Evolutionary conservation across 371 early-diverging fungal genomes (phyloP).

Genomic region (Saksenaea vasiformis): DNA sequence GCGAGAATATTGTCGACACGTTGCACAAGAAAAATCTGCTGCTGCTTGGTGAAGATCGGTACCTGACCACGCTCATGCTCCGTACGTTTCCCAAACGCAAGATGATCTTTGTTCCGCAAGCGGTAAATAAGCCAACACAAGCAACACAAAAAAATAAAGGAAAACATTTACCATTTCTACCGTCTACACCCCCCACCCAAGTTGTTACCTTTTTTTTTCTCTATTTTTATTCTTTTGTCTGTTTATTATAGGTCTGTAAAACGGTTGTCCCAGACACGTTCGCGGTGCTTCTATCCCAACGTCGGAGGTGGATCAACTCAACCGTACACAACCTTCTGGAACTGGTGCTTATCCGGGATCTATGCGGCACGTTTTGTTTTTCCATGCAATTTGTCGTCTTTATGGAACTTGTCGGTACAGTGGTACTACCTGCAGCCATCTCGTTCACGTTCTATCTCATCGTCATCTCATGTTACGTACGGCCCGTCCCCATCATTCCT

Average conservation of each 20-base stretch:
- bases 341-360: constrained; percentile 83
- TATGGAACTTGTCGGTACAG: constrained; percentile 93
- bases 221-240: background rate
- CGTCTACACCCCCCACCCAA: background rate
- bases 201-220: background rate
- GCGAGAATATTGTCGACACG: constrained; percentile 89
- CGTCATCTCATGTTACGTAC: constrained; percentile 61
- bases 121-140: constrained; percentile 60
- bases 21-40: constrained; percentile 96
- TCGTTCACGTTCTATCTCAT: constrained; percentile 79
- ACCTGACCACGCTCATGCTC: constrained; percentile 93
- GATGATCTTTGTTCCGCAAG: constrained; percentile 91
- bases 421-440: constrained; percentile 93
- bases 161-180: background rate
- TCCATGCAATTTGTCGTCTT: constrained; percentile 96
- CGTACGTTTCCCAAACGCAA: constrained; percentile 91
- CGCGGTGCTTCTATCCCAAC: constrained; percentile 86
- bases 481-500: constrained; percentile 62
- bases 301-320: constrained; percentile 97
- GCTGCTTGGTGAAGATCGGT: constrained; percentile 94
- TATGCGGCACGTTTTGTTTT: constrained; percentile 96
- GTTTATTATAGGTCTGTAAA: constrained; percentile 66
- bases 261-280: constrained; percentile 95
- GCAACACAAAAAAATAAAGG: constrained; percentile 4
- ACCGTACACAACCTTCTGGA: constrained; percentile 94